These are phyloP conservation scores for Nemania diffusa DNA, from an alignment of 2,329 filamentous ascomycete species.

Conservation along the genomic window DNA sequence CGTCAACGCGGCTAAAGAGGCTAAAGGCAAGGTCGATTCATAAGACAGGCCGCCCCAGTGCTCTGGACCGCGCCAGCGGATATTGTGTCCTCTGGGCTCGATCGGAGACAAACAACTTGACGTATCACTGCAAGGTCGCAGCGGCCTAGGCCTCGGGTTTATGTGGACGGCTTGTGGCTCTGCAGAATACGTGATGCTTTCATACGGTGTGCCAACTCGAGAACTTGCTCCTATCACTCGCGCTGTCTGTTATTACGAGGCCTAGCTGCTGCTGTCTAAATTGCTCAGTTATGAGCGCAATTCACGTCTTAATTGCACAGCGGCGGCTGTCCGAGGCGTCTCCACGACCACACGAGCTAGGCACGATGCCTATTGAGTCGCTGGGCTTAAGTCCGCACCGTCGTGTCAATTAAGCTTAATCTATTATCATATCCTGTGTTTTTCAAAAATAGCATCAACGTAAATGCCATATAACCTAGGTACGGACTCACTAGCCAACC, in stretches of 20 bases:
- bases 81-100: slow-evolving; percentile 33
- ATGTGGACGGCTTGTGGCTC: slow-evolving; percentile 14
- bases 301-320: slow-evolving; percentile 15
- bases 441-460: slow-evolving; percentile 51
- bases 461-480: slow-evolving; percentile 24
- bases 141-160: slow-evolving; percentile 33
- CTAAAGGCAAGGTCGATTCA: slow-evolving; percentile 40
- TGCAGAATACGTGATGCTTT: slow-evolving; percentile 21
- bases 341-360: slow-evolving; percentile 1
- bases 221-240: slow-evolving; percentile 4
- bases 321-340: neutral
- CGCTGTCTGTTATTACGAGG: slow-evolving; percentile 12
- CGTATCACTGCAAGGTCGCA: slow-evolving; percentile 25
- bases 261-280: slow-evolving; percentile 2
- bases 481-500: slow-evolving; percentile 24
- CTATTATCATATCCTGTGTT: slow-evolving; percentile 44
- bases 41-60: slow-evolving; percentile 37
- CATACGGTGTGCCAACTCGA: slow-evolving; percentile 9
- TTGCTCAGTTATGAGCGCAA: slow-evolving; percentile 17
- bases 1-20: slow-evolving; percentile 48
- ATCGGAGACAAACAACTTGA: slow-evolving; percentile 39
- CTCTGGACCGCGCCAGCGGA: slow-evolving; percentile 35
- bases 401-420: slow-evolving; percentile 52
- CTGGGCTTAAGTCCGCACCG: slow-evolving; percentile 1
- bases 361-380: neutral